These are phyloP conservation scores for Ananas comosus DNA, from an alignment of 176 grass and related monocot species.

Conservation along the genomic window DNA sequence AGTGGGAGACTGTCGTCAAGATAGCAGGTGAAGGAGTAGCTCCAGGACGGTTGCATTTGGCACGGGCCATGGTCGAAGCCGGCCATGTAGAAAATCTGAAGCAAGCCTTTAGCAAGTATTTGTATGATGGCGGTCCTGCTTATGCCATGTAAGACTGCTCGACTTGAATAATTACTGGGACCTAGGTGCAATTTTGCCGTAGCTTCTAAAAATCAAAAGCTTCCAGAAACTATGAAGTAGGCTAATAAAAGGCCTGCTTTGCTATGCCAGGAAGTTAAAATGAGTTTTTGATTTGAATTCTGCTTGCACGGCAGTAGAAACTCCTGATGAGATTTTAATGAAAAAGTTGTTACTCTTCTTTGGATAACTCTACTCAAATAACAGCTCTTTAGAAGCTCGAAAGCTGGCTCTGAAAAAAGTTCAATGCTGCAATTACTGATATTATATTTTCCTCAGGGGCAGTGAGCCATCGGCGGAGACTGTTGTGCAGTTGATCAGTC, in stretches of 20 bases:
- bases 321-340: too few species aligned
- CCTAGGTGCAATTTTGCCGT: too few species aligned
- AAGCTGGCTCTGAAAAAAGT: neutral
- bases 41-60: constrained; percentile 75
- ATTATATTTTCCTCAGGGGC: constrained; percentile 45
- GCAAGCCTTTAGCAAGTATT: constrained; percentile 91
- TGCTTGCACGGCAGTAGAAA: too few species aligned
- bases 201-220: too few species aligned
- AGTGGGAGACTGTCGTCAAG: constrained; percentile 60
- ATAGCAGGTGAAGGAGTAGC: constrained; percentile 92
- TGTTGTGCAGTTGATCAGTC: constrained; percentile 74
- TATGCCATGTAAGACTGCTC: constrained; percentile 58
- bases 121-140: constrained; percentile 72
- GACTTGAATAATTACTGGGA: neutral
- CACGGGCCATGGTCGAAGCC: constrained; percentile 77
- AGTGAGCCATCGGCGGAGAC: constrained; percentile 67
- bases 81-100: constrained; percentile 71
- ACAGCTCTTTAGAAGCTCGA: too few species aligned
- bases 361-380: too few species aligned
- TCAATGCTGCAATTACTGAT: neutral
- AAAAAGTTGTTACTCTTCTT: too few species aligned
- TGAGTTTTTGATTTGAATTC: too few species aligned
- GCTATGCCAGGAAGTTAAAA: too few species aligned
- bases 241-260: too few species aligned
- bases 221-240: too few species aligned